A percentile compares a stretch with the other conserved stretches of the same genome.
Evolutionary conservation across 2,329 filamentous ascomycete genomes (phyloP).

Genomic region (Samsoniella hepiali): DNA sequence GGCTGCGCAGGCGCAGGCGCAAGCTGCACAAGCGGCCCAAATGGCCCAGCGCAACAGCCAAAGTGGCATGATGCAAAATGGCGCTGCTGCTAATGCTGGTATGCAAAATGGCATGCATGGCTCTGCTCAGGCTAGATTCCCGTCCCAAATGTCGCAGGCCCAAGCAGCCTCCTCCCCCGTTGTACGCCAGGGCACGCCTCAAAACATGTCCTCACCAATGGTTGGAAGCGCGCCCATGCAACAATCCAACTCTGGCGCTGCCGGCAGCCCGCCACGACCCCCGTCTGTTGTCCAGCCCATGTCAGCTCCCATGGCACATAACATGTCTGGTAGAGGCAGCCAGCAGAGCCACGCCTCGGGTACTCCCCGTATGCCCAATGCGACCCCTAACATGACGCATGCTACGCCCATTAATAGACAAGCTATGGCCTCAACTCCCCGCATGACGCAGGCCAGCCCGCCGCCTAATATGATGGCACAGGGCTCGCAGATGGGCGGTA

Average conservation of each 20-base stretch:
- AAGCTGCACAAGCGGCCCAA: slow-evolving; percentile 26
- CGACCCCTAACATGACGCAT: slow-evolving; percentile 59
- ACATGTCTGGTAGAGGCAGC: slow-evolving; percentile 62
- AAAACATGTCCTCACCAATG: slow-evolving; percentile 64
- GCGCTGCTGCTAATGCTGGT: slow-evolving; percentile 28
- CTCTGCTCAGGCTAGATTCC: slow-evolving; percentile 44
- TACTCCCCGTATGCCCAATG: slow-evolving; percentile 60
- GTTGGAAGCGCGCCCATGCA: slow-evolving; percentile 62
- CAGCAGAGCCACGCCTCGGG: slow-evolving; percentile 63
- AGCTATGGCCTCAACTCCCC: slow-evolving; percentile 54
- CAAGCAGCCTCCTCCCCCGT: slow-evolving; percentile 64
- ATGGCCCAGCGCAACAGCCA: slow-evolving; percentile 33
- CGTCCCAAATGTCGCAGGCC: slow-evolving; percentile 57
- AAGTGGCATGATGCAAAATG: slow-evolving; percentile 40
- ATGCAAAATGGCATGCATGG: slow-evolving; percentile 39
- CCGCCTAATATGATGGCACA: slow-evolving; percentile 58
- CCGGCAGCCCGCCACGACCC: slow-evolving; percentile 63
- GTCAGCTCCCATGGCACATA: slow-evolving; percentile 57
- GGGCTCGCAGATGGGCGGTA: slow-evolving; percentile 51
- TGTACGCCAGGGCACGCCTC: slow-evolving; percentile 60
- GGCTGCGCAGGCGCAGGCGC: neutral
- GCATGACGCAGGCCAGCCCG: slow-evolving; percentile 61
- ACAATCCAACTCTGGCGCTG: slow-evolving; percentile 63
- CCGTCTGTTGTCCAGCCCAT: slow-evolving; percentile 64
- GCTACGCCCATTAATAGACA: slow-evolving; percentile 56